Evolutionary conservation across 331 rosid genomes (phyloP).

Genomic region (Quercus tomentella): DNA sequence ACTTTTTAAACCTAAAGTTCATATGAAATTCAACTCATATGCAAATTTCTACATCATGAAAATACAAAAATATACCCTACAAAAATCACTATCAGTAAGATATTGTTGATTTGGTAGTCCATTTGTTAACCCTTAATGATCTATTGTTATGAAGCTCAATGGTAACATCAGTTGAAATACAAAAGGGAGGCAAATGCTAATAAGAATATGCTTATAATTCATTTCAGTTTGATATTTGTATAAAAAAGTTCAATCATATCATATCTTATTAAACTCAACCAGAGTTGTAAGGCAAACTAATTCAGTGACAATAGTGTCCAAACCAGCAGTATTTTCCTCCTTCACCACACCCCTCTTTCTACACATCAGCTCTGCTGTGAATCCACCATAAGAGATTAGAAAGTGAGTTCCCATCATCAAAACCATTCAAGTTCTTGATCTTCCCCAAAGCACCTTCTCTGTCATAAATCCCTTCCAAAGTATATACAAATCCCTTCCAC

Average conservation of each 20-base stretch:
- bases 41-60: not conserved
- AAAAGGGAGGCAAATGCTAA: not conserved
- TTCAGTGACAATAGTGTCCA: slow-evolving; percentile 21
- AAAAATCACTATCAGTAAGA: not conserved
- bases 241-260: not conserved
- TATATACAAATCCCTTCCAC: slow-evolving; percentile 51
- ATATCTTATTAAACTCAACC: not conserved
- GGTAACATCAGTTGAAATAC: not conserved
- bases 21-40: not conserved
- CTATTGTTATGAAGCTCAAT: not conserved
- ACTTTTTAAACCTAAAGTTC: not conserved
- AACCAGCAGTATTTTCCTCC: slow-evolving; percentile 25
- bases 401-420: slow-evolving; percentile 52
- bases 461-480: slow-evolving; percentile 42
- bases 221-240: not conserved
- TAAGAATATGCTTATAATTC: not conserved
- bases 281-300: not conserved
- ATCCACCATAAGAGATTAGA: slow-evolving; percentile 56
- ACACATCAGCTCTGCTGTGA: slow-evolving; percentile 35
- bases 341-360: not conserved
- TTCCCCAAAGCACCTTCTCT: slow-evolving; percentile 31
- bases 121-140: not conserved
- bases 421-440: slow-evolving; percentile 35
- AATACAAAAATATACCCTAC: not conserved
- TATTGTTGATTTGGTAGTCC: not conserved